A percentile compares a stretch with the other conserved stretches of the same genome.
Conservation (phyloP, 768 basidiomycete species). For the Psilocybe tampanensis region DNA sequence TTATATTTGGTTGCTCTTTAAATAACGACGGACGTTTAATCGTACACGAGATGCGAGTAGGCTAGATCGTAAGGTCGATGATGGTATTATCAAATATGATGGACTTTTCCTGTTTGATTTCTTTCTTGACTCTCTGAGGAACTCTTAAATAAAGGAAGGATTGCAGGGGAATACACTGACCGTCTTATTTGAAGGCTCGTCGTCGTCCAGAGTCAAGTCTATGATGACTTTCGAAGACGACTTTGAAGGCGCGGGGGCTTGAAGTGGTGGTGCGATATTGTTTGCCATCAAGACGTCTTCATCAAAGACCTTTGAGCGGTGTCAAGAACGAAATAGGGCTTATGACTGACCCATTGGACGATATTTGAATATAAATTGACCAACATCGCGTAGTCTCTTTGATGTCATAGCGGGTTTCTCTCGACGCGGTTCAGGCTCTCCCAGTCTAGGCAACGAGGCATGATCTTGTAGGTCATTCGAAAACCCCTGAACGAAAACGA, state of each 20-base stretch:
- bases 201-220: conserved; percentile 10
- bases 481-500: neutral
- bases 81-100: neutral
- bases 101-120: conserved; percentile 6
- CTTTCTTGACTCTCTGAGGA: neutral
- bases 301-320: neutral
- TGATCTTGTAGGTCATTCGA: no score
- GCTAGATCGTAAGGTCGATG: conserved; percentile 3
- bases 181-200: neutral
- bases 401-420: neutral
- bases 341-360: conserved; percentile 16
- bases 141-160: no score
- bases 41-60: neutral
- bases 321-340: neutral
- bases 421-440: neutral
- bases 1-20: no score
- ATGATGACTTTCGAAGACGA: neutral
- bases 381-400: neutral
- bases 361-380: conserved; percentile 19
- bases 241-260: neutral
- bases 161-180: neutral
- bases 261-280: conserved; percentile 5
- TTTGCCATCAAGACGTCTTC: conserved; percentile 17
- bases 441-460: conserved; percentile 11
- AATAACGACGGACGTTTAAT: no score